Evolutionary conservation across 345 rosid species (phyloP).

Genomic region (Sapria himalayana): DNA sequence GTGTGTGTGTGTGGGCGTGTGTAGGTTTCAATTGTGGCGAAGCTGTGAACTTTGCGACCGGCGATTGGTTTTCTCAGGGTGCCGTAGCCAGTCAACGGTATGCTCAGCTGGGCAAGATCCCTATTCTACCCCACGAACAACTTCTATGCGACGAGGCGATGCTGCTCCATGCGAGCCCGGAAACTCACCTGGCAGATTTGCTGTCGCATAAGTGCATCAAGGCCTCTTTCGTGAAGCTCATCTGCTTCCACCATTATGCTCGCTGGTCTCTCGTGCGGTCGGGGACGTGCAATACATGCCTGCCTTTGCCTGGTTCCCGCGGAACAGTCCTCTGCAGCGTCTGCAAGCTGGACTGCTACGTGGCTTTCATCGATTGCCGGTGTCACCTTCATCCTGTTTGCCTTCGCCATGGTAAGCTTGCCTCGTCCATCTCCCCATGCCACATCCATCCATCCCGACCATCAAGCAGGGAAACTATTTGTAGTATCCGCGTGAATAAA

Average conservation of each 20-base stretch:
- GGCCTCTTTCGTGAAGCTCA: constrained; percentile 56
- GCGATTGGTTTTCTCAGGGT: constrained; percentile 93
- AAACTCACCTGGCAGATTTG: constrained; percentile 35
- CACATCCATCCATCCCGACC: too few relatives aligned
- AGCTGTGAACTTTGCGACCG: constrained; percentile 97
- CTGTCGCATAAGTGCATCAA: constrained; percentile 32
- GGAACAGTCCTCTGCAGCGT: constrained; percentile 68
- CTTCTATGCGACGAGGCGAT: constrained; percentile 91
- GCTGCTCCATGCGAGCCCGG: constrained; percentile 31
- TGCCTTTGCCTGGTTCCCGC: constrained; percentile 23
- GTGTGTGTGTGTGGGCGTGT: too few relatives aligned
- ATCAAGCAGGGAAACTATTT: too few relatives aligned
- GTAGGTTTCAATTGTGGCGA: constrained; percentile 97
- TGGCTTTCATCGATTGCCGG: constrained; percentile 55
- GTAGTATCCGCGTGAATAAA: too few relatives aligned
- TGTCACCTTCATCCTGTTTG: constrained; percentile 52
- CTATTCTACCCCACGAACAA: constrained; percentile 95
- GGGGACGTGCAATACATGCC: constrained; percentile 33
- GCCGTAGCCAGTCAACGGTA: constrained; percentile 85
- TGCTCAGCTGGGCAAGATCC: constrained; percentile 73
- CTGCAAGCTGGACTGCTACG: constrained; percentile 85
- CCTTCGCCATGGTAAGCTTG: constrained; percentile 62
- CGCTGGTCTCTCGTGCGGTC: constrained; percentile 67
- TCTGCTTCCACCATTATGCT: constrained; percentile 60
- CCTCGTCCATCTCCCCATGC: constrained; percentile 3